These are phyloP conservation scores for Metschnikowia orientalis DNA, from an alignment of 805 yeast species.

Conservation along the genomic window DNA sequence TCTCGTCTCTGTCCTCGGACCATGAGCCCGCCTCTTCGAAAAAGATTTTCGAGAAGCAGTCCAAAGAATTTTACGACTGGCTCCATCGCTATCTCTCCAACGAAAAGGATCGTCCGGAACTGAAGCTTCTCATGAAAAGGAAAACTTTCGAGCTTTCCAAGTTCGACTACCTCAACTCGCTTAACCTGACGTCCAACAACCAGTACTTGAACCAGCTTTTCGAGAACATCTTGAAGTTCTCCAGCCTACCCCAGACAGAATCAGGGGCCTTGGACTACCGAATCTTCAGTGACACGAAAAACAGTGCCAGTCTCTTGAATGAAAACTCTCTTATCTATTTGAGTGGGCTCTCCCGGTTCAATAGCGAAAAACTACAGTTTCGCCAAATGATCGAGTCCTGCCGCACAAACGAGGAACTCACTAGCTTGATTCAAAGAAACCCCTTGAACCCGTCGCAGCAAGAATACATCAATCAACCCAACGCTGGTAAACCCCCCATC, in stretches of 20 bases:
- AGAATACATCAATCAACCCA: slow-evolving; percentile 1
- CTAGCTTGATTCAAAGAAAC: slow-evolving; percentile 27
- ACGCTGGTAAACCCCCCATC: neutral
- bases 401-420: slow-evolving; percentile 36
- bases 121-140: slow-evolving; percentile 32
- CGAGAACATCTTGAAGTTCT: slow-evolving; percentile 35
- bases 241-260: slow-evolving; percentile 18
- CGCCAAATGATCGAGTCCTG: slow-evolving; percentile 41
- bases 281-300: slow-evolving; percentile 15
- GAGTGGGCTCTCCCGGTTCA: slow-evolving; percentile 33
- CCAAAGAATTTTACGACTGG: slow-evolving; percentile 43
- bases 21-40: slow-evolving; percentile 24
- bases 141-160: slow-evolving; percentile 41
- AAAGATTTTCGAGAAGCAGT: slow-evolving; percentile 35
- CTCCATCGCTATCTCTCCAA: slow-evolving; percentile 40
- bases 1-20: slow-evolving; percentile 9
- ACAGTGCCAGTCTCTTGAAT: slow-evolving; percentile 16
- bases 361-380: slow-evolving; percentile 38
- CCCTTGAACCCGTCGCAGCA: slow-evolving; percentile 18
- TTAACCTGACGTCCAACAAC: slow-evolving; percentile 35
- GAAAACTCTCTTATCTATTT: slow-evolving; percentile 30
- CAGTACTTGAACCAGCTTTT: slow-evolving; percentile 37
- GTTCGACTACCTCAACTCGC: slow-evolving; percentile 42
- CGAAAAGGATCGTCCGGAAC: slow-evolving; percentile 41
- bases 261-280: slow-evolving; percentile 9